These are phyloP conservation scores for Xylaria sp. DNA, from an alignment of 2,329 filamentous ascomycete species.

Conservation along the genomic window DNA sequence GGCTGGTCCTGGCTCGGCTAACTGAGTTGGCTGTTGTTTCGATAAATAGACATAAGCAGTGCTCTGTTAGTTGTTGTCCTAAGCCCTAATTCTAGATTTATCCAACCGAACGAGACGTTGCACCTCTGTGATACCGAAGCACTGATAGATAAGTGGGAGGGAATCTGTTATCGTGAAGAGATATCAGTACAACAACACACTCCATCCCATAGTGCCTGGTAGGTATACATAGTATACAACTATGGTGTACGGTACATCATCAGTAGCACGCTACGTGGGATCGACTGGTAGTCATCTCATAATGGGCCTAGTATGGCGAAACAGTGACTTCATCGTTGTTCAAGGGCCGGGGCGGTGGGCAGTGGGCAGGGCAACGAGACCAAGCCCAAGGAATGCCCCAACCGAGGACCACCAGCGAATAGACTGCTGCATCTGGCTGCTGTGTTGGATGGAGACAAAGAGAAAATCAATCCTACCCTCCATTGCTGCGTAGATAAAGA, in stretches of 20 bases:
- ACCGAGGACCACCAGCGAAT: conserved; percentile 32
- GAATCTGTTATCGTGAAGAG: conserved; percentile 26
- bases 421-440: conserved; percentile 8
- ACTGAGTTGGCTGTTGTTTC: not conserved
- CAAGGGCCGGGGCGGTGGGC: conserved; percentile 11
- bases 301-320: conserved; percentile 20
- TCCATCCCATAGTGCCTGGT: not conserved
- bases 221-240: not conserved
- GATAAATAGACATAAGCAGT: not conserved
- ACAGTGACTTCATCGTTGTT: conserved; percentile 35
- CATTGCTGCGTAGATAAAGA: conserved; percentile 12
- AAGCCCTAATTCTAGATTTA: conserved; percentile 26
- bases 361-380: conserved; percentile 24
- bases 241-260: not conserved
- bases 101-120: conserved; percentile 23
- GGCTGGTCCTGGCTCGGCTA: conserved; percentile 15
- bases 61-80: not conserved
- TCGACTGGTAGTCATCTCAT: conserved; percentile 24
- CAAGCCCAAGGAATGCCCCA: conserved; percentile 25
- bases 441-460: conserved; percentile 22
- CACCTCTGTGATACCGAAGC: conserved; percentile 19
- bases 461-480: conserved; percentile 28
- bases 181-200: not conserved
- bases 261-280: conserved; percentile 23
- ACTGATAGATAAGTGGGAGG: conserved; percentile 4